Evolutionary conservation across 352 stramenopile species (phyloP), one percentile per base, ranked within the genome.

Genomic region (Phytopythium aichiense): DNA sequence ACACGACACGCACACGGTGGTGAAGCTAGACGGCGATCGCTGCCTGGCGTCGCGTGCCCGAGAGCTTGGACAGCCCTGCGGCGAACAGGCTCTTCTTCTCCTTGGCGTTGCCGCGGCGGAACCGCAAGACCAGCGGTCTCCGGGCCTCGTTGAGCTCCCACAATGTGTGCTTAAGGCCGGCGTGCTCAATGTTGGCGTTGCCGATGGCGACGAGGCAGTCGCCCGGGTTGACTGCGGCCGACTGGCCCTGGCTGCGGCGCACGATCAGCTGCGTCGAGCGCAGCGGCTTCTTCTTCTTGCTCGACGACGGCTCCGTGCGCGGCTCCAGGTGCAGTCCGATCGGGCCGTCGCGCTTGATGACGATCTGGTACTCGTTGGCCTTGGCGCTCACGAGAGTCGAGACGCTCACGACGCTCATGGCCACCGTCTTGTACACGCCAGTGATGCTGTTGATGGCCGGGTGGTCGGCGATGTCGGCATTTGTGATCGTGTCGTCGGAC

Each of bases 151-250:
- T 92, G 40, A 95, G 63, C 52, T 84, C 84, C 87, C 87, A 95
- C 23, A 95, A 51, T 33, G 87, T 93, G 64, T 94, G 87, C 68
- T 92, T 91, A 4, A 95, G 69, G 16, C 87, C 87, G 33, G 87
- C 85, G 53, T 94, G 80, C 64, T 95, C 87, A 31, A 93, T 90
- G 60, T 94, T 92, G 4, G 79, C 81, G 37, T 78, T 86, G n/a
- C 84, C 79, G 40, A 95, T 92, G 9, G 79, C 81, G 40, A 94
- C 84, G 33, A 95, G 73, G 54, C 79, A 85, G 62, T 95, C 87
- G 16, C 84, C 84, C n/a, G 83, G 83, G 45, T 88, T 92, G 31
- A 95, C 87, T 7, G 81, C 73, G 23, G 83, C 82, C 3, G 81
- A 65, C 67, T 94, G 85, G 1, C 82, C 83, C 12, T 80, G 76